A percentile compares a stretch with the other conserved stretches of the same genome.
phyloP scores from a whole-genome alignment of 1,284 basidiomycete species.

The Violaceomyces palustris region DNA sequence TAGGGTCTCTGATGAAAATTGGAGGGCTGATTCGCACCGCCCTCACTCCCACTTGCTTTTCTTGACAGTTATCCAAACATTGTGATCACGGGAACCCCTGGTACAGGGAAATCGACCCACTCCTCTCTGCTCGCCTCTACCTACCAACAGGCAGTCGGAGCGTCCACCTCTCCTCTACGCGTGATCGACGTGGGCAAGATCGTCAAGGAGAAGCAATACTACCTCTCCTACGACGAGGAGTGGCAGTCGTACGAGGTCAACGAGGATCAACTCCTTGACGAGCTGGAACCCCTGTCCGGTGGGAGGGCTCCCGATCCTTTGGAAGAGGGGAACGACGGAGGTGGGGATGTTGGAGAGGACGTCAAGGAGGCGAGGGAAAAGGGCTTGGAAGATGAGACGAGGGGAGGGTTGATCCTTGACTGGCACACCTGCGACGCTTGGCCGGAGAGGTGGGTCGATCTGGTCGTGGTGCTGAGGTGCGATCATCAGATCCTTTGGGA shows the following conservation, averaged over 20 bases:
- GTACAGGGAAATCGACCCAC: slow-evolving; percentile 81
- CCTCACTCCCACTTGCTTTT: too few relatives aligned
- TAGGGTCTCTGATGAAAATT: too few relatives aligned
- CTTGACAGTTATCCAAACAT: slow-evolving; percentile 66
- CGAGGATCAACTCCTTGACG: slow-evolving; percentile 63
- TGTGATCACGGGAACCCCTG: slow-evolving; percentile 84
- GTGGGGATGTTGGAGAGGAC: slow-evolving; percentile 14
- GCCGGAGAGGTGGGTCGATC: slow-evolving; percentile 92
- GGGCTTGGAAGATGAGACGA: slow-evolving; percentile 21
- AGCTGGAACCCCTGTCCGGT: slow-evolving; percentile 41
- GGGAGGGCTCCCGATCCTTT: slow-evolving; percentile 39
- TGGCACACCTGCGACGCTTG: slow-evolving; percentile 96
- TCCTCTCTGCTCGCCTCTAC: slow-evolving; percentile 56
- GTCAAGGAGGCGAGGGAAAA: slow-evolving; percentile 16
- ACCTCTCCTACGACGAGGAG: slow-evolving; percentile 82
- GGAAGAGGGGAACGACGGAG: slow-evolving; percentile 11
- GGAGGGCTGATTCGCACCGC: too few relatives aligned
- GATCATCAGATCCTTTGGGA: slow-evolving; percentile 86
- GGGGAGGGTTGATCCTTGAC: slow-evolving; percentile 76
- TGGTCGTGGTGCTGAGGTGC: slow-evolving; percentile 89
- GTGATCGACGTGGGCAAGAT: slow-evolving; percentile 86
- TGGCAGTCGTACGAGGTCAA: slow-evolving; percentile 93
- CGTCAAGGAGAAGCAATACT: slow-evolving; percentile 76
- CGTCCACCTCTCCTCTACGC: slow-evolving; percentile 19
- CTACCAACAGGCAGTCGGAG: slow-evolving; percentile 6